These are phyloP conservation scores for Solanum gracilifrons DNA, from an alignment of 257 asterid species.

Conservation along the genomic window DNA sequence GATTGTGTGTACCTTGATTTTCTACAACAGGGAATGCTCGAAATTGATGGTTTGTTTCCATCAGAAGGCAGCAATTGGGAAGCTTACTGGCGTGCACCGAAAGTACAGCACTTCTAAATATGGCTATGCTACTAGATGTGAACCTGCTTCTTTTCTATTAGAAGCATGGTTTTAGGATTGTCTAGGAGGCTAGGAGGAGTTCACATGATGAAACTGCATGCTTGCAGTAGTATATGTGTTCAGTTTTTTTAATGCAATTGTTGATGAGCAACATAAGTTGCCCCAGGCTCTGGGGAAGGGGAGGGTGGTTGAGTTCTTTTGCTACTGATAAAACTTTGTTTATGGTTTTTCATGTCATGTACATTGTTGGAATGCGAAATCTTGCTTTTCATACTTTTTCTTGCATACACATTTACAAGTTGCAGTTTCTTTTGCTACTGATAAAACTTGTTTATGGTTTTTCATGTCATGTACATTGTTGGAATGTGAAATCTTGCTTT, in stretches of 20 bases:
- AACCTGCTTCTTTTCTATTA: slow-evolving; percentile 18
- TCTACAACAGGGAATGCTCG: slow-evolving; percentile 27
- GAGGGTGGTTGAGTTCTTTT: background rate
- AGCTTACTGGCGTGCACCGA: slow-evolving; percentile 20
- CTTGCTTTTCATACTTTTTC: background rate
- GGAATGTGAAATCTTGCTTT: background rate
- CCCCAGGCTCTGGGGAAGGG: background rate
- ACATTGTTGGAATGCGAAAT: background rate
- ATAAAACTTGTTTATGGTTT: background rate
- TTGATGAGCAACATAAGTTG: slow-evolving; percentile 36
- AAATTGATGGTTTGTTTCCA: slow-evolving; percentile 30
- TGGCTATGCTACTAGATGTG: slow-evolving; percentile 25
- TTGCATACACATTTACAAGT: background rate
- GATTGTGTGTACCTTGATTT: background rate
- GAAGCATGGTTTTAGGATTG: background rate
- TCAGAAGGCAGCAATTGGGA: slow-evolving; percentile 26
- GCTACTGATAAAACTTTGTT: background rate
- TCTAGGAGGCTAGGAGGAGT: background rate
- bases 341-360: background rate
- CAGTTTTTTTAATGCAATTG: background rate
- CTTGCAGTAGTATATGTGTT: background rate
- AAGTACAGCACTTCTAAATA: slow-evolving; percentile 29
- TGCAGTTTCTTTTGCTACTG: background rate
- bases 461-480: background rate
- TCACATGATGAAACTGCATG: background rate